Evolutionary conservation across 768 basidiomycete genomes (phyloP).

Genomic region (Hygrocybe coccinea): DNA sequence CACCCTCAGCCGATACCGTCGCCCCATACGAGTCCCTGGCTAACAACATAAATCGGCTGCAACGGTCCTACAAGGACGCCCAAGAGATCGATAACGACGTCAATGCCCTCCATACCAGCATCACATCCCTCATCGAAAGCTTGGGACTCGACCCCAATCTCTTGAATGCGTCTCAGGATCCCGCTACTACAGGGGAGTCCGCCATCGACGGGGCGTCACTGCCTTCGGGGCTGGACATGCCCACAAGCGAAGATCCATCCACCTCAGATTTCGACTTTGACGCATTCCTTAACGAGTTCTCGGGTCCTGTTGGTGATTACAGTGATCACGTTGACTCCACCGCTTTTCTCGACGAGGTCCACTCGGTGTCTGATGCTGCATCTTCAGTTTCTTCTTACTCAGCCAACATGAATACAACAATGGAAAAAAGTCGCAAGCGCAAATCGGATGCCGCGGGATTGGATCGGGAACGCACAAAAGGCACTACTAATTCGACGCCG

Average conservation of each 20-base stretch:
- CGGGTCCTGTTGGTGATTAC: slow-evolving; percentile 4
- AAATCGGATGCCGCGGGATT: slow-evolving; percentile 35
- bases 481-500: background rate
- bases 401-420: background rate
- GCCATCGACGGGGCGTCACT: slow-evolving; percentile 5
- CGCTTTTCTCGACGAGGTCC: slow-evolving; percentile 22
- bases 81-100: slow-evolving; percentile 70
- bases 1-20: slow-evolving; percentile 5
- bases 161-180: slow-evolving; percentile 16
- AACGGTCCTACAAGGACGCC: slow-evolving; percentile 55
- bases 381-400: background rate
- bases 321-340: slow-evolving; percentile 9
- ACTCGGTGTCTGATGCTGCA: slow-evolving; percentile 11
- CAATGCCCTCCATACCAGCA: slow-evolving; percentile 58
- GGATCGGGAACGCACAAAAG: slow-evolving; percentile 15
- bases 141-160: slow-evolving; percentile 57
- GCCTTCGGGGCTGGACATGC: slow-evolving; percentile 15
- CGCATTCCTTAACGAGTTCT: slow-evolving; percentile 20
- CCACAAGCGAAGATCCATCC: slow-evolving; percentile 3
- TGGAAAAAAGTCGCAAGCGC: slow-evolving; percentile 28
- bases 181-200: slow-evolving; percentile 1
- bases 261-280: slow-evolving; percentile 20
- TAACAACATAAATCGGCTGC: slow-evolving; percentile 33
- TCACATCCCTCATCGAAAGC: slow-evolving; percentile 67
- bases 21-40: slow-evolving; percentile 32